Conservation (phyloP, 1,284 basidiomycete species). For the Leccinum pachyderme region DNA sequence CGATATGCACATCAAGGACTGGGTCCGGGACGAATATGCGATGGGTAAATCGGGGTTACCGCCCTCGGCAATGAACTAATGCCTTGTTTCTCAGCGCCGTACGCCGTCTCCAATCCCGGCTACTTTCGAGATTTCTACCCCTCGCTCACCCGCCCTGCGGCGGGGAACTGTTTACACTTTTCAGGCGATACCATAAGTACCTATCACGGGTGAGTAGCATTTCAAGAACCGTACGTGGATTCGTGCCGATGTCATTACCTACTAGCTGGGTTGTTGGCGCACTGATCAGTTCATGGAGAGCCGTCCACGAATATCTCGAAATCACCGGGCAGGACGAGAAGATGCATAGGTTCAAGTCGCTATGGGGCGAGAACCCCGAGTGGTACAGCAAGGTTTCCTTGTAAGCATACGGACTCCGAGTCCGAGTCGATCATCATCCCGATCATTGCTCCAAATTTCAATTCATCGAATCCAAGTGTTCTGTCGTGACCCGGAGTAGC, state of each 20-base stretch:
- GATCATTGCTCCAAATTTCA: background rate
- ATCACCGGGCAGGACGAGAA: conserved; percentile 5
- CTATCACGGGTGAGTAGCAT: background rate
- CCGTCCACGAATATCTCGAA: no score
- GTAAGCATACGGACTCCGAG: no score
- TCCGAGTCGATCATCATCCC: background rate
- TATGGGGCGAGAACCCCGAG: conserved; percentile 11
- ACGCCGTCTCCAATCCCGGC: background rate
- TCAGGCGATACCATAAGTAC: background rate
- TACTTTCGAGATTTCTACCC: no score
- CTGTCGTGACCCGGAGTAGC: background rate
- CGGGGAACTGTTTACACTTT: no score
- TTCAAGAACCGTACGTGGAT: background rate
- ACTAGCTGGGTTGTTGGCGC: conserved; percentile 25
- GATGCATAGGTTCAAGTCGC: conserved; percentile 8
- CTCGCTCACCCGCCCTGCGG: no score
- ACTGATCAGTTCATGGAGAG: conserved; percentile 11
- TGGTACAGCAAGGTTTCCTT: conserved; percentile 10
- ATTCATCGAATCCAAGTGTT: background rate
- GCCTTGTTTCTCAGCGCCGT: background rate
- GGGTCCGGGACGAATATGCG: background rate
- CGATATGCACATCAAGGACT: no score
- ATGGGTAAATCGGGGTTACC: no score
- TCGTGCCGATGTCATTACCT: background rate
- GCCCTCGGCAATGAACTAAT: no score